Base-by-base conservation (phyloP, 495 filamentous ascomycete genomes). In the Friedmanniomyces endolithicus region DNA sequence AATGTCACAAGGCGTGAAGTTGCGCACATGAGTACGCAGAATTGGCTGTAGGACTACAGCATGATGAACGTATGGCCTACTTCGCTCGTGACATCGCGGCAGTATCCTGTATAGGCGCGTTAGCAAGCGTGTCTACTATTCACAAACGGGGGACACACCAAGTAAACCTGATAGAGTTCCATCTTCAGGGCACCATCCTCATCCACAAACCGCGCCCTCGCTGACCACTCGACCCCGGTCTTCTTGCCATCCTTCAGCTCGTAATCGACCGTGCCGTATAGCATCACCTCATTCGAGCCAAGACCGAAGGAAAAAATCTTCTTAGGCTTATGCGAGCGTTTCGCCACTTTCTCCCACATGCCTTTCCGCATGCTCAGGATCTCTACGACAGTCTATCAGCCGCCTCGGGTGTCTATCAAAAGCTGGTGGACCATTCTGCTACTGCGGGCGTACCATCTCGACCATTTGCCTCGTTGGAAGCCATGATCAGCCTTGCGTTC, bases 91-190 rank as follows among this genome's bases (percentile, higher is more conserved):
- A 31, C 56, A 58, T 58, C 11, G 56, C 56, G 29, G 39, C 56
- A 14, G 56, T 53, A 31, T 58, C 56, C 56, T 58, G 31, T 23
- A n/a, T 11, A 25, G 8, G 2, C 2, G 33, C n/a, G 49, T 58
- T 25, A 58, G 56, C 24, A 29, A 24, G 25, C 24, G 12, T 34
- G 23, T 9, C 20, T 25, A 22, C 6, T 11, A n/a, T 22, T 41
- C 27, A 9, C 27, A 31, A 43, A 11, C 22, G 17, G 20, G 23
- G 17, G 14, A 72, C 75, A 59, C 50, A 81, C 80, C 67, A 84
- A 65, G 67, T 82, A 84, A 55, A 84, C 80, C 67, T 82, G 79
- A 72, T 84, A 84, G 60, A 78, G 79, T 55, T 65, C 69, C 77
- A 83, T 78, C 68, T 73, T 78, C 58, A 76, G 67, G 34, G 49